Conservation (phyloP, 139 green algal species). For the Yamagishiella unicocca region DNA sequence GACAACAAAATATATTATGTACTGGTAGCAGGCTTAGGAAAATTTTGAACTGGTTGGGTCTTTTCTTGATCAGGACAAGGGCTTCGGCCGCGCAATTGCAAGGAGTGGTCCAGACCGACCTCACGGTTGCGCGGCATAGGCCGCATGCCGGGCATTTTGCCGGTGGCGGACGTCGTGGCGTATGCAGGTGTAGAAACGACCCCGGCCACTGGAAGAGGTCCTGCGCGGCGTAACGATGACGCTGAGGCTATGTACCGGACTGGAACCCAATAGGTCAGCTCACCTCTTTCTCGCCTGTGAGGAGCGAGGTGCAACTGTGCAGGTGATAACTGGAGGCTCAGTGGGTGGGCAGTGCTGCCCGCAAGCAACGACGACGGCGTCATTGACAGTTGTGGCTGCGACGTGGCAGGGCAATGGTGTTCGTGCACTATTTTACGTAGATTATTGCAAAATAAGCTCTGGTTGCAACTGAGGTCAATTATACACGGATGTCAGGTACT, state of each 20-base stretch:
- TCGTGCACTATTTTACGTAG: too few species aligned
- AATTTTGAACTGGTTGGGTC: too few species aligned
- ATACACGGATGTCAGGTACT: too few species aligned
- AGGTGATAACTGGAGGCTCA: background rate
- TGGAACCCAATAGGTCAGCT: background rate
- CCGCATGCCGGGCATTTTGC: background rate
- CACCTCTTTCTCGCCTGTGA: background rate
- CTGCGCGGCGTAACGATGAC: background rate
- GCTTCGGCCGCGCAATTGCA: too few species aligned
- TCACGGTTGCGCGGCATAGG: background rate
- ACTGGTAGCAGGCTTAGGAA: too few species aligned
- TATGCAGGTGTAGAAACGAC: background rate
- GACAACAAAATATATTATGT: background rate
- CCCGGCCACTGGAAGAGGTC: background rate
- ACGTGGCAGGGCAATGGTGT: too few species aligned
- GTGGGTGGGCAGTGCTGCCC: background rate
- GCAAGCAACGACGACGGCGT: background rate
- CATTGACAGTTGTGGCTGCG: constrained; percentile 6
- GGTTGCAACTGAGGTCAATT: too few species aligned
- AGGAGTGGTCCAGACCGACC: background rate
- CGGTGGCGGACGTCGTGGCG: background rate
- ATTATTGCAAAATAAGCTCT: too few species aligned
- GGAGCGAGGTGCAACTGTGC: background rate
- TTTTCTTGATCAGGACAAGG: too few species aligned
- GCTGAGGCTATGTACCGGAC: background rate